Evolutionary conservation across 495 filamentous ascomycete species (phyloP).

Genomic region (Podospora anserina): DNA sequence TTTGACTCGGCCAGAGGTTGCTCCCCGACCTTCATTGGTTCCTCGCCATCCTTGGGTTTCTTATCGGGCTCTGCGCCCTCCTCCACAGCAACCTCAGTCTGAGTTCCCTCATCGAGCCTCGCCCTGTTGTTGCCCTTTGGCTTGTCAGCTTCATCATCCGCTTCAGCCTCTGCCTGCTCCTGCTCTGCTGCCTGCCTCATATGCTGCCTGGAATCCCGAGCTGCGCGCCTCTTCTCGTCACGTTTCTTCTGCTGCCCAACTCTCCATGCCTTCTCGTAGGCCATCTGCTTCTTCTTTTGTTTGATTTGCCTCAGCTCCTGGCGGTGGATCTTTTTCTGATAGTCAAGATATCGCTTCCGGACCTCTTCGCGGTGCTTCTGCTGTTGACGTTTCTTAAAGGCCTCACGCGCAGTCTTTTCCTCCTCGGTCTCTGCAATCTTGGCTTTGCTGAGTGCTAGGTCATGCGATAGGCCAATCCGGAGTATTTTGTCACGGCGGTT

Average conservation of each 20-base stretch:
- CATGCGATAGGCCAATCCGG: slow-evolving; percentile 76
- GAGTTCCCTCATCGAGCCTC: neutral
- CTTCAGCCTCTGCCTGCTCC: neutral
- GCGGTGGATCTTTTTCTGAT: slow-evolving; percentile 13
- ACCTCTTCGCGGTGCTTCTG: slow-evolving; percentile 51
- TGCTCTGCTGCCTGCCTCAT: neutral
- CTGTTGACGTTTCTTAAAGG: slow-evolving; percentile 38
- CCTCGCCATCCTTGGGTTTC: neutral
- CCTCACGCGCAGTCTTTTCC: slow-evolving; percentile 54
- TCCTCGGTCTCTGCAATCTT: slow-evolving; percentile 62
- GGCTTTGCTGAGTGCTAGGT: slow-evolving; percentile 78
- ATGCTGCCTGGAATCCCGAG: slow-evolving; percentile 21
- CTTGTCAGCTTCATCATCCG: neutral
- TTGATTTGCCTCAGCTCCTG: slow-evolving; percentile 18
- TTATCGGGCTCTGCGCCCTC: neutral
- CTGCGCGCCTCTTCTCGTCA: slow-evolving; percentile 29
- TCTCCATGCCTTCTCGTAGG: slow-evolving; percentile 23
- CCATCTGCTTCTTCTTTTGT: slow-evolving; percentile 34
- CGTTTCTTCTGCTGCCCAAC: slow-evolving; percentile 27
- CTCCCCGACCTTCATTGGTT: neutral
- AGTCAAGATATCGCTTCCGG: slow-evolving; percentile 19
- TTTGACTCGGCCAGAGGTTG: neutral
- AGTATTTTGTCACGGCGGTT: slow-evolving; percentile 74
- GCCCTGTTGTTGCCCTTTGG: neutral
- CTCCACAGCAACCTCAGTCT: neutral